A percentile compares a stretch with the other conserved stretches of the same genome.
phyloP scores from a whole-genome alignment of 2,329 filamentous ascomycete species.

The Diaporthe citrichinensis region DNA sequence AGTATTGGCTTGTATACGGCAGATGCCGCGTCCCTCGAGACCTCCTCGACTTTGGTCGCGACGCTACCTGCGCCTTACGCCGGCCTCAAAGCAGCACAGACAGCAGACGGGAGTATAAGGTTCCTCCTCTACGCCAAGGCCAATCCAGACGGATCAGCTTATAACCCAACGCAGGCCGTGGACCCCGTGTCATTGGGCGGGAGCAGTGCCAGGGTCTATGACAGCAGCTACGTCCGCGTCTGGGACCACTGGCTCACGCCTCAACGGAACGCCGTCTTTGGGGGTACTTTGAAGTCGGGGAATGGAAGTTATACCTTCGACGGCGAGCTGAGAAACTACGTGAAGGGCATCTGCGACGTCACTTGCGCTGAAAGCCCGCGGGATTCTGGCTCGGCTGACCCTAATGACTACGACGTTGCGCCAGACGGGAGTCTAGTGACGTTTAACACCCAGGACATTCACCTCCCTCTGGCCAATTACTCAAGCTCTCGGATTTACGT shows the following conservation, averaged over 20 bases:
- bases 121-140: slow-evolving; percentile 10
- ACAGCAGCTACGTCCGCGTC: slow-evolving; percentile 7
- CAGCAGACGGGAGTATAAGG: neutral
- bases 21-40: neutral
- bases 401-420: slow-evolving; percentile 4
- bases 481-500: slow-evolving; percentile 4
- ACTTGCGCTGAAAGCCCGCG: slow-evolving; percentile 8
- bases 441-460: slow-evolving; percentile 4
- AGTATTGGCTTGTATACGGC: neutral
- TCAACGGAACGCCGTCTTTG: slow-evolving; percentile 12
- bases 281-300: neutral
- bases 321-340: slow-evolving; percentile 7
- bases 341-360: neutral
- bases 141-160: neutral
- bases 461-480: neutral
- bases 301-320: slow-evolving; percentile 7
- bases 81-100: neutral
- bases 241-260: neutral
- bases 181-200: neutral
- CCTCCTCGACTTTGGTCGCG: neutral
- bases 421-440: slow-evolving; percentile 3
- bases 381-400: neutral
- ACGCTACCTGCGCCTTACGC: slow-evolving; percentile 2
- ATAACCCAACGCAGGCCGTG: neutral
- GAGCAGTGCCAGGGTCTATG: slow-evolving; percentile 9